Evolutionary conservation across 108 stramenopile genomes (phyloP).

Genomic region (Heterococcus sp.): DNA sequence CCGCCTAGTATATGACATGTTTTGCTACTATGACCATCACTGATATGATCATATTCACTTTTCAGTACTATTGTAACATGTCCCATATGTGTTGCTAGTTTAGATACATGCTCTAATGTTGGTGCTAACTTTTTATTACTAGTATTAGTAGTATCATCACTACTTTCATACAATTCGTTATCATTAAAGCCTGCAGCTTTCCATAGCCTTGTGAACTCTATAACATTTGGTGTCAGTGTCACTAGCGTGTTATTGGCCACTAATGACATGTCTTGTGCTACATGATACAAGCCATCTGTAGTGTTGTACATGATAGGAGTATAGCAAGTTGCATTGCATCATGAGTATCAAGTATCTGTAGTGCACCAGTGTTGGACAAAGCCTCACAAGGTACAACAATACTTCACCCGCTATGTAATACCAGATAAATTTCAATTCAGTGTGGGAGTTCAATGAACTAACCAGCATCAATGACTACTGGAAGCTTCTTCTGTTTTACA

Average conservation of each 20-base stretch:
- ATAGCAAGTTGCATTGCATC: no score
- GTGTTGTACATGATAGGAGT: no score
- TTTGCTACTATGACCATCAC: slow-evolving; percentile 43
- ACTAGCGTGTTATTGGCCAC: neutral
- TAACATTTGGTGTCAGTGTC: slow-evolving; percentile 82
- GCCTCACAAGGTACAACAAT: no score
- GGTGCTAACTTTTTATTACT: neutral
- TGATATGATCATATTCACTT: slow-evolving; percentile 59
- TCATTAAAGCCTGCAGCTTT: neutral
- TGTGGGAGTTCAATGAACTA: no score
- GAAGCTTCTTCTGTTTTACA: neutral
- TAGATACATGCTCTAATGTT: neutral
- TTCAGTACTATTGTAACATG: slow-evolving; percentile 64
- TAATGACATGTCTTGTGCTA: neutral
- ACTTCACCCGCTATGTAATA: no score
- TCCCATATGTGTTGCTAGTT: slow-evolving; percentile 19
- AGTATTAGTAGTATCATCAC: neutral
- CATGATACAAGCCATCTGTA: neutral
- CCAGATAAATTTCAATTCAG: no score
- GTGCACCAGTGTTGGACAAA: no score
- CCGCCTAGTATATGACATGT: slow-evolving; percentile 74
- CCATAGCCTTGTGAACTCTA: slow-evolving; percentile 77
- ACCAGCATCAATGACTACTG: neutral
- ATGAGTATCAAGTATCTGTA: no score
- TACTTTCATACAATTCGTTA: neutral